Conservation (phyloP, 345 rosid genomes). For the Populus alba region DNA sequence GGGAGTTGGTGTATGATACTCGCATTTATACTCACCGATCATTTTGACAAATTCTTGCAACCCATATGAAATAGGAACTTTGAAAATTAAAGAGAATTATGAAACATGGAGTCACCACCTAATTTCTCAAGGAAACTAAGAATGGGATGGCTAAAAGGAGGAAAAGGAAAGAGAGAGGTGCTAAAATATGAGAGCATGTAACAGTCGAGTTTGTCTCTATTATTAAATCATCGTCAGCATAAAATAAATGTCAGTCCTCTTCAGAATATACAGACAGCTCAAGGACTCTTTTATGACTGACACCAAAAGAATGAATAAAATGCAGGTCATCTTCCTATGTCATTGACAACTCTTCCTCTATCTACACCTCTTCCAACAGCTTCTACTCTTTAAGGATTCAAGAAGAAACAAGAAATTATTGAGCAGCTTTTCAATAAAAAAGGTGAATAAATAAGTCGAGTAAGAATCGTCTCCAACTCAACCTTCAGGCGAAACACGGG, state of each 20-base stretch:
- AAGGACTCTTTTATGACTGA: constrained; percentile 33
- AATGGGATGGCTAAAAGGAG: too few species aligned
- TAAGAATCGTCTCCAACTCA: not conserved
- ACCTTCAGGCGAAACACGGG: constrained; percentile 12
- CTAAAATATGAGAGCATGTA: too few species aligned
- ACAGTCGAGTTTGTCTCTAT: not conserved
- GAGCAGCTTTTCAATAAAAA: not conserved
- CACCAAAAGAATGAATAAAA: constrained; percentile 60
- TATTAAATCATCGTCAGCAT: constrained; percentile 25
- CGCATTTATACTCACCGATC: too few species aligned
- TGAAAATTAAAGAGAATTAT: too few species aligned
- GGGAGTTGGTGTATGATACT: too few species aligned
- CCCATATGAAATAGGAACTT: too few species aligned
- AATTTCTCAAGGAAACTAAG: too few species aligned
- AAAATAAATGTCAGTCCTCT: constrained; percentile 20
- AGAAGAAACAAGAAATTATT: constrained; percentile 10
- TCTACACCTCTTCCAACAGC: constrained; percentile 33
- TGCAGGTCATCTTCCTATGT: constrained; percentile 3
- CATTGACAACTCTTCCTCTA: constrained; percentile 14
- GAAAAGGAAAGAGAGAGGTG: too few species aligned
- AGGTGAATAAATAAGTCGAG: not conserved
- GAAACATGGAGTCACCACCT: too few species aligned
- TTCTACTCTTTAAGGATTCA: constrained; percentile 14
- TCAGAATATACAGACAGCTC: constrained; percentile 33
- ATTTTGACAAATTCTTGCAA: too few species aligned